A percentile compares a stretch with the other conserved stretches of the same genome.
phyloP scores from a whole-genome alignment of 495 filamentous ascomycete genomes.

The Pseudotulostoma volvatum region DNA sequence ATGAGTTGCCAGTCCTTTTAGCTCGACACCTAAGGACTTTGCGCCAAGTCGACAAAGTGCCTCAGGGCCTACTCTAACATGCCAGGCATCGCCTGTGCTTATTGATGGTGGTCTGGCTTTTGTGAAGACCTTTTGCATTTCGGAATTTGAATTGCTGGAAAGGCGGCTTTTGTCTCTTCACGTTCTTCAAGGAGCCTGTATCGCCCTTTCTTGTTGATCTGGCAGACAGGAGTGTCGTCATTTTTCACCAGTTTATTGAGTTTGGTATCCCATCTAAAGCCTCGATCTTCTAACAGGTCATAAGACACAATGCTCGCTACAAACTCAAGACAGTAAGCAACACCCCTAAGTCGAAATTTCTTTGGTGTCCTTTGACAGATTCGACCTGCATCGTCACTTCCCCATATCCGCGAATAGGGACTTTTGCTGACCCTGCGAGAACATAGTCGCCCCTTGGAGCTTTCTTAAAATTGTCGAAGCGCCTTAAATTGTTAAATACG shows the following conservation, averaged over 20 bases:
- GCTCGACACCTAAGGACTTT: not conserved
- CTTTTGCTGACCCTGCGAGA: not conserved
- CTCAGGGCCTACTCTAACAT: not conserved
- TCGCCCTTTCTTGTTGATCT: not conserved
- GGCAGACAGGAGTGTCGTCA: not conserved
- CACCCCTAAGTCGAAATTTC: not conserved
- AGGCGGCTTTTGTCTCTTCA: not conserved
- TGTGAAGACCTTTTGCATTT: not conserved
- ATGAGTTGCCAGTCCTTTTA: constrained; percentile 1
- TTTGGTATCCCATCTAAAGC: not conserved
- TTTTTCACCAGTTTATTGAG: not conserved
- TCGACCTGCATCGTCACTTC: not conserved
- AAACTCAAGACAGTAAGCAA: not conserved
- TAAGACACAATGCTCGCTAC: not conserved
- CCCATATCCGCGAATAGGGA: not conserved
- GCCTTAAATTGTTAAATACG: not conserved
- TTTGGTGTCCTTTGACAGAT: not conserved
- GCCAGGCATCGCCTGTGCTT: not conserved
- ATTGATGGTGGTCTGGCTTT: not conserved
- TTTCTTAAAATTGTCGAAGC: not conserved
- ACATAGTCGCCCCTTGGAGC: not conserved
- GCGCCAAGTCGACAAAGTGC: not conserved
- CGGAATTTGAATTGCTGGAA: not conserved
- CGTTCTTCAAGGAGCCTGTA: not conserved
- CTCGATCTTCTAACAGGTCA: not conserved